phyloP scores from a whole-genome alignment of 2,329 filamentous ascomycete genomes.

The Bimuria novae-zelandiae region DNA sequence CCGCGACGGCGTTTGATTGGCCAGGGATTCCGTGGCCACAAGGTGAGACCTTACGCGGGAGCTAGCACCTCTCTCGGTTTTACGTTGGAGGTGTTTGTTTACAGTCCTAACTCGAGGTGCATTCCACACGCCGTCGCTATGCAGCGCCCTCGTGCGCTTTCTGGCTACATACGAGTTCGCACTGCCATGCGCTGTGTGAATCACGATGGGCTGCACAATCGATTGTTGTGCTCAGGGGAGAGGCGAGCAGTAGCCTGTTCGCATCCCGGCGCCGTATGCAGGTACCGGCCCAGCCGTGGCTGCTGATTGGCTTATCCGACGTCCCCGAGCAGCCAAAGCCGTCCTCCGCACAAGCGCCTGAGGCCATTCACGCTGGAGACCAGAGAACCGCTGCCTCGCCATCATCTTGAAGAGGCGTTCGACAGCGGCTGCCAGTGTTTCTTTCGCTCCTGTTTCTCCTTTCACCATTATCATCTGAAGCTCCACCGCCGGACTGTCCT shows the following conservation, averaged over 20 bases:
- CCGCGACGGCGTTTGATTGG: constrained; percentile 24
- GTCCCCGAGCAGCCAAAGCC: constrained; percentile 10
- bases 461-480: constrained; percentile 2
- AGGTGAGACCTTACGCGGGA: constrained; percentile 10
- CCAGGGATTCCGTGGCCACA: constrained; percentile 1
- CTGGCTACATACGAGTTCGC: background rate
- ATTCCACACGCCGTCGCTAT: constrained; percentile 1
- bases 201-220: constrained; percentile 1
- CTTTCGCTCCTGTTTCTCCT: constrained; percentile 4
- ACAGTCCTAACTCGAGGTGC: constrained; percentile 1
- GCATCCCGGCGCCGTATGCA: constrained; percentile 3
- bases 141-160: background rate
- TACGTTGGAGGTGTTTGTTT: constrained; percentile 2
- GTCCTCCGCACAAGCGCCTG: constrained; percentile 24
- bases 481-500: constrained; percentile 12
- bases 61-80: constrained; percentile 3
- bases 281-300: background rate
- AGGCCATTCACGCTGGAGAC: constrained; percentile 24
- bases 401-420: background rate
- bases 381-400: background rate
- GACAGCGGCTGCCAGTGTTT: constrained; percentile 6
- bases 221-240: background rate
- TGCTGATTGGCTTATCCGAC: constrained; percentile 13
- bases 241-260: background rate
- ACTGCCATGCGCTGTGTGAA: background rate